Conservation (phyloP, 2,329 filamentous ascomycete species). For the Zymoseptoria tritici region DNA sequence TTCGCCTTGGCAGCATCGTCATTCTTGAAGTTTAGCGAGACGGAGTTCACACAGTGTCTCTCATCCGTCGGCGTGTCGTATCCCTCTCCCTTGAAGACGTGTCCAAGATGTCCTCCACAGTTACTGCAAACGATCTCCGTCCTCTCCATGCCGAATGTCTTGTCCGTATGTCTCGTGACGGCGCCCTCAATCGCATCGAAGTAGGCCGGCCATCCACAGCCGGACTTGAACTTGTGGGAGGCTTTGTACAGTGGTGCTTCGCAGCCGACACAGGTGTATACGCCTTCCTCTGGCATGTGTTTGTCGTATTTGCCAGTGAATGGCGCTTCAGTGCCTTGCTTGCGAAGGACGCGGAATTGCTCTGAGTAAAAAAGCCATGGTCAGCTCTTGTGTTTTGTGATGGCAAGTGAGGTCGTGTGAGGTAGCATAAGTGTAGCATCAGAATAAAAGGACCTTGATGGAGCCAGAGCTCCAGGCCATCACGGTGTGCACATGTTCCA, state of each 20-base stretch:
- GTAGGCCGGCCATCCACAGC: constrained; percentile 97
- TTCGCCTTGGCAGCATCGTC: constrained; percentile 45
- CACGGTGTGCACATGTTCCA: not conserved
- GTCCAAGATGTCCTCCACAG: constrained; percentile 85
- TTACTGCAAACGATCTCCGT: constrained; percentile 93
- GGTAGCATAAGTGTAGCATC: not conserved
- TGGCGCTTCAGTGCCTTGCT: constrained; percentile 84
- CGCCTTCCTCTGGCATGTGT: constrained; percentile 66
- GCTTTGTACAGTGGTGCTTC: constrained; percentile 84
- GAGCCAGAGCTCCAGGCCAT: constrained; percentile 1
- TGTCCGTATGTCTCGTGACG: constrained; percentile 73
- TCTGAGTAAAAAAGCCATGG: constrained; percentile 46
- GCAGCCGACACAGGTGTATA: constrained; percentile 86
- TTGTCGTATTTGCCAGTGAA: constrained; percentile 80
- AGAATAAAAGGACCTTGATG: constrained; percentile 10
- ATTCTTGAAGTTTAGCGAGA: constrained; percentile 77
- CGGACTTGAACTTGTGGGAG: constrained; percentile 88
- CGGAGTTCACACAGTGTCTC: constrained; percentile 91
- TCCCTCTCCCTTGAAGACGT: constrained; percentile 87
- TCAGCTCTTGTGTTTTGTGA: constrained; percentile 27
- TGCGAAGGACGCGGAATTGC: constrained; percentile 86
- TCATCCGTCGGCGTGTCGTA: constrained; percentile 84
- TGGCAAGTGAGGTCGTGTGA: not conserved
- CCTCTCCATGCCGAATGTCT: constrained; percentile 68
- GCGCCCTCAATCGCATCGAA: constrained; percentile 92